Evolutionary conservation across 164 flowering plant species (phyloP), one percentile per base, ranked within the genome.

Genomic region (Saururus chinensis): DNA sequence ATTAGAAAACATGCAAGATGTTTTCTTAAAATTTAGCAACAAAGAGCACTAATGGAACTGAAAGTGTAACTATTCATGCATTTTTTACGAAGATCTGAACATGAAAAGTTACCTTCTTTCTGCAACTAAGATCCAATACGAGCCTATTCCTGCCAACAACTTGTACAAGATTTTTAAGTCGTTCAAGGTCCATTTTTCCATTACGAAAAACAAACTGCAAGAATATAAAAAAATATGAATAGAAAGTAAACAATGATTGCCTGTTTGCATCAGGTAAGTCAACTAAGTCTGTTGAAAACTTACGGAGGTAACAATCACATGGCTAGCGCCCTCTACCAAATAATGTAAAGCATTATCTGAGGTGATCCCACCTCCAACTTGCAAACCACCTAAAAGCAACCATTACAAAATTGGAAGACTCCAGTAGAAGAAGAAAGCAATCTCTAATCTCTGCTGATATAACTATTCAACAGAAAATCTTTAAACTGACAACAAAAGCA

Each of bases 221-320:
- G 13, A 57, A 26, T n/a, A 66, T 19, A 12, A 51, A 19, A n/a
- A 40, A 35, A 12, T 58, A 55, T 26, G 23, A 23, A 55, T 6
- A 5, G 7, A 0, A 9, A 7, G 37, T 19, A 24, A 55, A 24
- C 10, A 55, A 54, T 24, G 21, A 4, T 19, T 23, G 11, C 1
- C 24, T 23, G 37, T 9, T 55, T 9, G 10, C 14, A 20, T 7
- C 8, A 24, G 58, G 7, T 24, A 11, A 24, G 35, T 23, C 1
- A 24, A 23, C 23, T 12, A 7, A 17, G 21, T 23, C 1, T 23
- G 10, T 12, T 55, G 58, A 23, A 19, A 35, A 55, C 93, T 37
- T 83, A 93, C 96, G 23, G 96, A 88, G 52, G 99, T 93, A 57
- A 93, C 91, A 68, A 93, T 93, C 60, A 93, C 89, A 87, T 93